Evolutionary conservation across 2,329 filamentous ascomycete genomes (phyloP), one percentile per base, ranked within the genome.

Genomic region (Scedosporium boydii): DNA sequence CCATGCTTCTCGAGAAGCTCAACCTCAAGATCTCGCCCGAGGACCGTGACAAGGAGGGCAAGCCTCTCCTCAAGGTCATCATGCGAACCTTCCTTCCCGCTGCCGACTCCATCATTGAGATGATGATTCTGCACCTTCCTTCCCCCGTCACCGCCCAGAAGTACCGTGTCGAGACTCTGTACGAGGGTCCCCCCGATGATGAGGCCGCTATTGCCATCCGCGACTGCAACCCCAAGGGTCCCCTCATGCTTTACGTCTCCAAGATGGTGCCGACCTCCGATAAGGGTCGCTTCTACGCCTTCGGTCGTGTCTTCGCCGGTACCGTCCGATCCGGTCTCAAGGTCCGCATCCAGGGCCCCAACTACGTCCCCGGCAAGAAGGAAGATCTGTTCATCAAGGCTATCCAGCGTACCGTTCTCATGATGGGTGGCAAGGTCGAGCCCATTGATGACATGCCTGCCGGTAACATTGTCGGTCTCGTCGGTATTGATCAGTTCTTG

Each of bases 241-340:
- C 93, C 74, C 95, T 99, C 80, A 99, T 99, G 95, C 86, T 98
- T 71, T 99, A 99, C 90, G 93, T 99, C 79, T 99, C 95, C 80
- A 99, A 99, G 91, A 99, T 99, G 95, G 95, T 99, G 75, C 95
- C 95, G 74, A 99, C 95, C 71, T 96, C 92, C 73, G 95, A 99
- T 77, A 98, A 97, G 89, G 95, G 95, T 81, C 93, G 95, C 82
- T 99, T 99, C 91, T 99, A 97, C 84, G 95, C 95, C 78, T 99
- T 99, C 83, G 95, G 95, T 82, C 95, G 95, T 96, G 95, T 99
- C 82, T 99, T 98, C 87, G 84, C 95, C 72, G 95, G 95, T 90
- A 98, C 93, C 77, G 95, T 97, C 83, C 85, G 85, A 75, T 98
- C 95, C 70, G 95, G 95, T 83, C 85, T 98, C 74, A 98, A 98